Percentiles rank a stretch among this genome's conserved stretches.
Evolutionary conservation across 139 green algal genomes (phyloP).

Genomic region (Chlorella sorokiniana): DNA sequence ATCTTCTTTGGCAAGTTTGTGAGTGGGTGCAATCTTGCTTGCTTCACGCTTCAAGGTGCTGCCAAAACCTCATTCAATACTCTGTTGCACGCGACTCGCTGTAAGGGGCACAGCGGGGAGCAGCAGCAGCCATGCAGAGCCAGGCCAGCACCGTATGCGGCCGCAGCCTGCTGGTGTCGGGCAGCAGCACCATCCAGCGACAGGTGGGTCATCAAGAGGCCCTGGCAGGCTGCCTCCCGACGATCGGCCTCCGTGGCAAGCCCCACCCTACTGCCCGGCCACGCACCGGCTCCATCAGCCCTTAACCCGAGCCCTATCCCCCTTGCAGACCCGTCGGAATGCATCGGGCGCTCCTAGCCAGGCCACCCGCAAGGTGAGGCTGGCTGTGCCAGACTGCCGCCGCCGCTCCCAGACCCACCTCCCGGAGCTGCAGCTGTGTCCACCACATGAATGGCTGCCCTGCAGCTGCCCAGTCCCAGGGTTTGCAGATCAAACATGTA

Average conservation of each 20-base stretch:
- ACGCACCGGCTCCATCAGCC: neutral
- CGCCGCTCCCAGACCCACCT: neutral
- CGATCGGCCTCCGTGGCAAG: neutral
- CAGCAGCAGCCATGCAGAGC: slow-evolving; percentile 21
- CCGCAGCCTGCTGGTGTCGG: neutral
- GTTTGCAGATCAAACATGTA: neutral
- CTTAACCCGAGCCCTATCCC: neutral
- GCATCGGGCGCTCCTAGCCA: slow-evolving; percentile 5
- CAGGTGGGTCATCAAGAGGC: slow-evolving; percentile 7
- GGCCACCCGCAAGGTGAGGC: slow-evolving; percentile 34
- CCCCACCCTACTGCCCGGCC: neutral
- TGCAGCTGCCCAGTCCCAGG: neutral
- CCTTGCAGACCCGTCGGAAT: slow-evolving; percentile 22
- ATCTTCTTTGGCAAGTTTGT: no score
- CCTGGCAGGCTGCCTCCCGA: neutral
- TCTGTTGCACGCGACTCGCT: neutral
- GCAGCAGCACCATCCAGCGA: slow-evolving; percentile 6
- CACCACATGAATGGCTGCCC: neutral
- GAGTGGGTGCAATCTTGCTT: no score
- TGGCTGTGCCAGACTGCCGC: neutral
- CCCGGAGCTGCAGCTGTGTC: neutral
- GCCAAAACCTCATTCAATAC: neutral
- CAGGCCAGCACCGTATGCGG: slow-evolving; percentile 2
- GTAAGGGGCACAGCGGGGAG: neutral
- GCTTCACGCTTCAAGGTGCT: no score